Base-by-base conservation (phyloP, 306 rosid species). In the Glycyrrhiza uralensis region DNA sequence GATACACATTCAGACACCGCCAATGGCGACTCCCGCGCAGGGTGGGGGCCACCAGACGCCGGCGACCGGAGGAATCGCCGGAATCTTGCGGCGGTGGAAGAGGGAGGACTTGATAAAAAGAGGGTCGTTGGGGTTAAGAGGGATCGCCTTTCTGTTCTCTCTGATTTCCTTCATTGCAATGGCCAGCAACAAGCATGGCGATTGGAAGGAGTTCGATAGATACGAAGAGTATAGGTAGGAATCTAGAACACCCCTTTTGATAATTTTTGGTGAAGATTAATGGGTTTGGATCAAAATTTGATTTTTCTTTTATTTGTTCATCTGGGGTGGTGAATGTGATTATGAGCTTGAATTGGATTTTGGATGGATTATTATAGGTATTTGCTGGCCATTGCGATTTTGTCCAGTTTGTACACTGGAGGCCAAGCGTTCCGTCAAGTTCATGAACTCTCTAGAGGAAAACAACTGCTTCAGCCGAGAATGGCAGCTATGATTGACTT, bases 151-250 rank as follows among this genome's bases (percentile, higher is more conserved):
- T 71, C n/a, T 89, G 20, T 83, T 86, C 57, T 91, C 92, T 58
- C 50, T 87, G 15, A 79, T 91, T 18, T 73, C 88, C 12, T 82
- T 89, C 75, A 18, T 89, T 2, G 54, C 76, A 78, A 87, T 82
- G 94, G 91, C 84, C 41, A 80, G 79, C 44, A 93, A 93, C 78
- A 75, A 84, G 15, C 94, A 93, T 59, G 96, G 89, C 14, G 78
- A 83, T 66, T 52, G 84, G 86, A 82, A 60, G 29, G 33, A 86
- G 1, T 93, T 91, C 44, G 89, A 87, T n/a, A 18, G 55, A 2
- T 91, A 80, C 20, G 91, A 85, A 66, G 98, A 90, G 83, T 88
- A 75, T 72, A 87, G 86, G 96, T 84, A 35, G 0, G 9, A 2
- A 72, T 38, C 8, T 19, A 1, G 3, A 5, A 17, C n/a, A n/a